Conservation (phyloP, 2,329 filamentous ascomycete genomes). For the Hypoxylon sp. region DNA sequence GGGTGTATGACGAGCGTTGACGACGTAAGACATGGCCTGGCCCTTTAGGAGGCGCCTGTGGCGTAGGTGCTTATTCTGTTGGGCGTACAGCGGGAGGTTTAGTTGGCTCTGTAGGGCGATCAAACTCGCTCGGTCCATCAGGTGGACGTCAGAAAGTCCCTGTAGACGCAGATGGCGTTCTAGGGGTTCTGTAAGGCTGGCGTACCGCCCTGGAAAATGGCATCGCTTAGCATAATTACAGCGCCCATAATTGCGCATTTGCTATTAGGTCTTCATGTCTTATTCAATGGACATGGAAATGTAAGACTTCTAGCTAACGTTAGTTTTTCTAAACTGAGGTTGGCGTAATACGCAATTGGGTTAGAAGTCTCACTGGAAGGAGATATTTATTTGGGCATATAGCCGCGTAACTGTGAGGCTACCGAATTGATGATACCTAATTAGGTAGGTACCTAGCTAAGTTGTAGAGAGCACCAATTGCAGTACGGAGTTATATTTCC, state of each 20-base stretch:
- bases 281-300: background rate
- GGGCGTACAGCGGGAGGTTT: background rate
- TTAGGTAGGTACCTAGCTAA: background rate
- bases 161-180: background rate
- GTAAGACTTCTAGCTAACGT: background rate
- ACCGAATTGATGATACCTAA: background rate
- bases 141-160: background rate
- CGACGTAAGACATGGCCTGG: constrained; percentile 1
- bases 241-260: background rate
- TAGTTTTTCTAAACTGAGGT: background rate
- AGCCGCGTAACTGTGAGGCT: background rate
- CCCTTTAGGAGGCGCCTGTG: background rate
- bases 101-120: background rate
- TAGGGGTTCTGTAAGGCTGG: background rate
- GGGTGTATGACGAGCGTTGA: background rate
- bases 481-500: background rate
- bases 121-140: background rate
- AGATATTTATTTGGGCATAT: background rate
- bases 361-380: background rate
- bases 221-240: background rate
- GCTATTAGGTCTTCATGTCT: background rate
- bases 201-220: background rate
- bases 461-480: background rate
- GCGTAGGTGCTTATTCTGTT: background rate
- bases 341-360: background rate